Conservation (phyloP, 345 rosid genomes). For the Hirschfeldia incana region DNA sequence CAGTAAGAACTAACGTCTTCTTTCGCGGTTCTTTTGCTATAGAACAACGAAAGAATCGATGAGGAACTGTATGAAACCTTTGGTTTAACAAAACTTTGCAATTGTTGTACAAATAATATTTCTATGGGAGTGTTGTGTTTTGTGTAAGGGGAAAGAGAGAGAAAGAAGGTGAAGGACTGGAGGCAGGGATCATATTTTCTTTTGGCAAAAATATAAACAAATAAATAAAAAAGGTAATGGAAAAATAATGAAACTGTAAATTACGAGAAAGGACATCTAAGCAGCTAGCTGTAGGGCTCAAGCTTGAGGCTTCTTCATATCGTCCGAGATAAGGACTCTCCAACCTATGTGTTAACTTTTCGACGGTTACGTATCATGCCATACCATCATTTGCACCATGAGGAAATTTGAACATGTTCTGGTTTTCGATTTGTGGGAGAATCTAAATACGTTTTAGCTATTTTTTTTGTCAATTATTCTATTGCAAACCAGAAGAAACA, state of each 20-base stretch:
- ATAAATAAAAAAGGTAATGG: background rate
- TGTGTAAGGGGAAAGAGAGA: constrained; percentile 19
- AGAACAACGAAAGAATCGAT: background rate
- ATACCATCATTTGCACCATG: background rate
- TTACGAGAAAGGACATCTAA: constrained; percentile 26
- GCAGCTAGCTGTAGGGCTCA: constrained; percentile 24
- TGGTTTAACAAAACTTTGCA: background rate
- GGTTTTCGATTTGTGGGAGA: background rate
- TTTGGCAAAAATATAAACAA: background rate
- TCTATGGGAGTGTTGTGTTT: constrained; percentile 16
- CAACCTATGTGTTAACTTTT: background rate
- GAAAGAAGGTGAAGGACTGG: constrained; percentile 22
- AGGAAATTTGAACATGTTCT: background rate
- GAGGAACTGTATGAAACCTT: background rate
- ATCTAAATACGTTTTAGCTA: no score
- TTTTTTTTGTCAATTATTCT: no score
- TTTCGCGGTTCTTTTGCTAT: background rate
- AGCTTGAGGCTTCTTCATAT: background rate
- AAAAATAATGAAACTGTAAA: background rate
- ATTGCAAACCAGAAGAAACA: no score
- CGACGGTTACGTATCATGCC: background rate
- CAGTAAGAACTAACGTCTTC: background rate
- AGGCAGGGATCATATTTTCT: constrained; percentile 37
- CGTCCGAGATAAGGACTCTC: background rate
- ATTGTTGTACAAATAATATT: background rate